phyloP scores from a whole-genome alignment of 2,329 filamentous ascomycete genomes.

The Colletotrichum truncatum region DNA sequence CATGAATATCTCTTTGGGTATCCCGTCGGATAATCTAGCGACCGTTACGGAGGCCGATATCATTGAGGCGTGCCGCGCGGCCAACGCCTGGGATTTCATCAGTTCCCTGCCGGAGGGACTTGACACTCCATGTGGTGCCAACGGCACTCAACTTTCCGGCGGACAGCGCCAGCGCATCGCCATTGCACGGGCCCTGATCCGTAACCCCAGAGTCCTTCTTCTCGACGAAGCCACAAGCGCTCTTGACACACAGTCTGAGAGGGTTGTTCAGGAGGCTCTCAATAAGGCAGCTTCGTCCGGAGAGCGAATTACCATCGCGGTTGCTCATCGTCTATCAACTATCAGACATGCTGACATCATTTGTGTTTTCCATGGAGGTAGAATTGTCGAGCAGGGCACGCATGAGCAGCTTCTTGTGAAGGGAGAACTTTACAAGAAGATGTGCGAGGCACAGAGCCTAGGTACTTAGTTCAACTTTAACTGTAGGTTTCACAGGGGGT shows the following conservation, averaged over 20 bases:
- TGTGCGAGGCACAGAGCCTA: constrained; percentile 58
- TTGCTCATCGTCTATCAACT: constrained; percentile 68
- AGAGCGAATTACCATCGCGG: constrained; percentile 66
- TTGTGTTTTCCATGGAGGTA: constrained; percentile 66
- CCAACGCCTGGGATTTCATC: constrained; percentile 59
- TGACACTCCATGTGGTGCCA: constrained; percentile 70
- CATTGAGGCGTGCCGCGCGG: constrained; percentile 53
- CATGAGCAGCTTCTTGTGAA: constrained; percentile 64
- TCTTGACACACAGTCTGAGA: constrained; percentile 73
- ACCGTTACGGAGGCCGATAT: constrained; percentile 45
- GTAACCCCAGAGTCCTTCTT: constrained; percentile 72
- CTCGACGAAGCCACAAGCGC: constrained; percentile 77
- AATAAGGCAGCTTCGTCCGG: constrained; percentile 42
- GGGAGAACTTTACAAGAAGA: constrained; percentile 60
- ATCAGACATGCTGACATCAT: constrained; percentile 69
- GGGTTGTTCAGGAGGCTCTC: constrained; percentile 70
- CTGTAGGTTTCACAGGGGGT: no score
- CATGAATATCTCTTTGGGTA: constrained; percentile 58
- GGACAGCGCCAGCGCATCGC: constrained; percentile 78
- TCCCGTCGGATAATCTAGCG: constrained; percentile 23
- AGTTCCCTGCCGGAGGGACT: constrained; percentile 57
- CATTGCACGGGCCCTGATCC: constrained; percentile 76
- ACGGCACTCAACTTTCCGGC: constrained; percentile 75
- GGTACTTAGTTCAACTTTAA: no score
- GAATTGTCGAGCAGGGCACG: constrained; percentile 68